Percentiles rank a stretch among this genome's conserved stretches.
These are phyloP conservation scores for Chlamydomonas reinhardtii DNA, from an alignment of 163 green algal genomes.

Conservation along the genomic window DNA sequence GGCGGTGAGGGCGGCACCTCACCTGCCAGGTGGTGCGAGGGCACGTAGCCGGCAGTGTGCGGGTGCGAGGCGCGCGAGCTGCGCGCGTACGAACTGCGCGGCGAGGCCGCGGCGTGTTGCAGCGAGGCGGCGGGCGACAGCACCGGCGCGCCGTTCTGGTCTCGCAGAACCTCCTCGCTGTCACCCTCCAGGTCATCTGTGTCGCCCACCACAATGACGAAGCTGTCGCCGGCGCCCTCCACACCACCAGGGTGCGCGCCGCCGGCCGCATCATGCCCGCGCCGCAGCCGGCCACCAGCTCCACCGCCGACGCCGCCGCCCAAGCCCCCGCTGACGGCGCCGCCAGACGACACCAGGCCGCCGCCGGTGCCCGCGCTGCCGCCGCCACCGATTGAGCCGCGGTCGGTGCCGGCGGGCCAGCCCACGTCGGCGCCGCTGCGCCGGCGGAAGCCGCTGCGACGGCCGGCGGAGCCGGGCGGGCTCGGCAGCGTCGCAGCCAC, in stretches of 20 bases:
- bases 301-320: too few species aligned
- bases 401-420: too few species aligned
- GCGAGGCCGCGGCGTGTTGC: too few species aligned
- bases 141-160: too few species aligned
- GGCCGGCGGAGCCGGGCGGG: neutral
- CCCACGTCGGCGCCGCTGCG: neutral
- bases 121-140: too few species aligned
- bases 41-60: neutral
- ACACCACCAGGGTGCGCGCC: too few species aligned
- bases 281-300: neutral
- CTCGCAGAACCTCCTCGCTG: neutral
- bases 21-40: too few species aligned
- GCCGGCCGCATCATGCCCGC: neutral
- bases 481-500: neutral
- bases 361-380: too few species aligned
- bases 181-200: conserved; percentile 7
- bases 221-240: neutral
- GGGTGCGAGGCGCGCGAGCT: too few species aligned
- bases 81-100: too few species aligned
- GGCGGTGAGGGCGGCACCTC: neutral
- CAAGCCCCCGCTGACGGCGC: neutral
- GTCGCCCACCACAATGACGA: conserved; percentile 39
- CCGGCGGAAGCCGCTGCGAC: too few species aligned
- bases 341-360: neutral
- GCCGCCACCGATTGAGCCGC: too few species aligned